Base-by-base conservation (phyloP, 441 rosid species). In the Croton setiger region DNA sequence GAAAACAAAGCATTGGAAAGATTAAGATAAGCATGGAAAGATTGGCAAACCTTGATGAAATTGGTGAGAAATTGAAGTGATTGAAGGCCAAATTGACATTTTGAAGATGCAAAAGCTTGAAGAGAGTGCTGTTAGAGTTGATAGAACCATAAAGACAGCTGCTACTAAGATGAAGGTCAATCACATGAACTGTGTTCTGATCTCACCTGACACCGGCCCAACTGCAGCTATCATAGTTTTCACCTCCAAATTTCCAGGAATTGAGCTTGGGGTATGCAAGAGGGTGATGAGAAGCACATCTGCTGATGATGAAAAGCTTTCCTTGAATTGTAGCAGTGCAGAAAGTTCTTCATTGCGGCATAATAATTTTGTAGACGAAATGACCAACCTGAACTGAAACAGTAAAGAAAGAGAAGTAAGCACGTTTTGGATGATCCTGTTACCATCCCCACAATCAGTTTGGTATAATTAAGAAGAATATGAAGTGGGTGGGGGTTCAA, bases 201-300 rank as follows among this genome's bases (percentile, higher is more conserved):
- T 78, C 73, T 7, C 81, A 78, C 13, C 31, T 48, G 2, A 74
- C 70, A 12, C 81, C 78, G 11, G 67, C 75, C 75, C 81, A 78
- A 4, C 45, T 49, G 62, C 77, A 77, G 36, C 80, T 72, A 45
- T 72, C 77, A 2, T 12, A 27, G 18, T 31, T 63, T 63, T 4
- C 63, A 21, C 56, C 27, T 18, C 8, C 13, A 14, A 53, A 27
- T 7, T 53, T 60, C 77, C 77, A 73, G 4, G 56, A 64, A 5
- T 13, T 36, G 2, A 21, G 8, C 58, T 66, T 63, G 20, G 68
- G 59, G 23, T 61, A 13, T 7, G 43, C 21, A 27, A 17, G 7
- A 7, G 59, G 10, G 47, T 9, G 27, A 4, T 8, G 7, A 9
- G 13, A 59, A 49, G 60, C 12, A 36, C 9, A n/a, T 18, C 20